Evolutionary conservation across 1,139 yeast species (phyloP).

Genomic region (Yarrowia galli): DNA sequence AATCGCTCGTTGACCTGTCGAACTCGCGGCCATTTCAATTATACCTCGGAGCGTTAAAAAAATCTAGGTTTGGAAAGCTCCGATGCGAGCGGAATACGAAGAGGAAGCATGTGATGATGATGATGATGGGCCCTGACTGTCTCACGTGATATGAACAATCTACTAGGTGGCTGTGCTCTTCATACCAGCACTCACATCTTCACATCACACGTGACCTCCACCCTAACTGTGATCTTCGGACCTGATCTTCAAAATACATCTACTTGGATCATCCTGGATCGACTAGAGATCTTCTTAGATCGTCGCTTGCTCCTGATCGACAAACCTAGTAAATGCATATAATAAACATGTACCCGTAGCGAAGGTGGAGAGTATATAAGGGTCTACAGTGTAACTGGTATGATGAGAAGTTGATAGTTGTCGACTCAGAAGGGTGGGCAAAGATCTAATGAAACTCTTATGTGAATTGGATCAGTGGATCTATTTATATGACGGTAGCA

Average conservation of each 20-base stretch:
- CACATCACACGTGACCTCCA: constrained; percentile 6
- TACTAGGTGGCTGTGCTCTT: background rate
- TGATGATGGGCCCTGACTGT: no score
- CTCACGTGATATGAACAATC: no score
- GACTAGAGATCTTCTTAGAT: constrained; percentile 1
- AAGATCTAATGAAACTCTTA: background rate
- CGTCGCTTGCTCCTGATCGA: constrained; percentile 24
- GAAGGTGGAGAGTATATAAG: background rate
- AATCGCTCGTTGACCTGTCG: no score
- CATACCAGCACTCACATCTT: background rate
- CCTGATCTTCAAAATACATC: constrained; percentile 7
- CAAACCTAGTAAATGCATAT: constrained; percentile 15
- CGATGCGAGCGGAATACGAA: constrained; percentile 15
- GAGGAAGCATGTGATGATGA: background rate
- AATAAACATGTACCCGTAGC: background rate
- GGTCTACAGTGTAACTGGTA: no score
- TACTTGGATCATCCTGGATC: background rate
- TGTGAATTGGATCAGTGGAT: background rate
- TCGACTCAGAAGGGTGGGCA: background rate
- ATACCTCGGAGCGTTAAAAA: background rate
- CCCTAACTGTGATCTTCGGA: background rate
- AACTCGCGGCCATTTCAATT: background rate
- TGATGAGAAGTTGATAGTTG: background rate
- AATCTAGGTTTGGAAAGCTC: background rate
- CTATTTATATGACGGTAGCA: no score